Evolutionary conservation across 768 basidiomycete genomes (phyloP).

Genomic region (Lactarius deliciosus): DNA sequence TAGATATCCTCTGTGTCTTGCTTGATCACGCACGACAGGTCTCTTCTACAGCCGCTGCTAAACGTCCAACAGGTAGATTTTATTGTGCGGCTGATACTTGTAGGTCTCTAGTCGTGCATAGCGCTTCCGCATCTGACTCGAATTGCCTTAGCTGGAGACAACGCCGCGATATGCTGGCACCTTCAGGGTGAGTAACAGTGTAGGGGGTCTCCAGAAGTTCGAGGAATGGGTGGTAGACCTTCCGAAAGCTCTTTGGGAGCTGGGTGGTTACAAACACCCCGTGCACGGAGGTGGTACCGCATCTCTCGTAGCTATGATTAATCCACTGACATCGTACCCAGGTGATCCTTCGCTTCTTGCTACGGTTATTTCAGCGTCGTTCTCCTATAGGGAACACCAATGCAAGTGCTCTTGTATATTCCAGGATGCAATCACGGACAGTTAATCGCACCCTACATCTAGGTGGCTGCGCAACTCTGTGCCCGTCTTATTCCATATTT

Average conservation of each 20-base stretch:
- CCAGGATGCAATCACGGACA: constrained; percentile 13
- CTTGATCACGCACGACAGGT: constrained; percentile 65
- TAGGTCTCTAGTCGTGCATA: constrained; percentile 38
- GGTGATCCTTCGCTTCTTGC: constrained; percentile 60
- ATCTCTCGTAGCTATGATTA: not conserved
- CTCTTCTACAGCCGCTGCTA: constrained; percentile 59
- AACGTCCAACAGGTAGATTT: constrained; percentile 73
- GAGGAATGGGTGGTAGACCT: constrained; percentile 72
- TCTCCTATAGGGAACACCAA: constrained; percentile 44
- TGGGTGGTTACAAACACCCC: constrained; percentile 54
- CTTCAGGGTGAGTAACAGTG: constrained; percentile 41
- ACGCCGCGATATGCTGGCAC: constrained; percentile 52
- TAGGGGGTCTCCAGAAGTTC: constrained; percentile 38
- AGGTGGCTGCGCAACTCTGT: constrained; percentile 51
- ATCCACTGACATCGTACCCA: constrained; percentile 31
- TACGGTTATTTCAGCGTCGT: constrained; percentile 59
- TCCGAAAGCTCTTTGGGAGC: constrained; percentile 84
- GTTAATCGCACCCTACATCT: constrained; percentile 24
- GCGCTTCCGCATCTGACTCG: not conserved
- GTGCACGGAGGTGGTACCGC: constrained; percentile 56
- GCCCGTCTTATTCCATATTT: constrained; percentile 78
- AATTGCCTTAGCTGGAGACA: constrained; percentile 52
- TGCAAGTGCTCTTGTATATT: constrained; percentile 39
- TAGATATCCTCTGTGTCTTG: constrained; percentile 50
- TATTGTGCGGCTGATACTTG: constrained; percentile 65